Percentiles rank a stretch among this genome's conserved stretches.
These are phyloP conservation scores for Quercus lobata DNA, from an alignment of 331 rosid species.

Conservation along the genomic window DNA sequence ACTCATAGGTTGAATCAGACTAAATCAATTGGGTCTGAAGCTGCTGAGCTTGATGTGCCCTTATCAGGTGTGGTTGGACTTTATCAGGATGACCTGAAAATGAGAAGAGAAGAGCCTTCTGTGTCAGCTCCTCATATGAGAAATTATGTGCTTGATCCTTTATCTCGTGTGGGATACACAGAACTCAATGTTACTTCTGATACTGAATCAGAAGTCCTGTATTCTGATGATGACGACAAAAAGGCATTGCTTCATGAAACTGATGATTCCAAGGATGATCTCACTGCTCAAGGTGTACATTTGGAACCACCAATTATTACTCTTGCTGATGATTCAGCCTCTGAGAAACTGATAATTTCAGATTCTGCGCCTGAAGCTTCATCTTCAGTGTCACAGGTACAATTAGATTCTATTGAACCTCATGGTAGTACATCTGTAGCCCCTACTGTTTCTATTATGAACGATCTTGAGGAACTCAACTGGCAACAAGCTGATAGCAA, in stretches of 20 bases:
- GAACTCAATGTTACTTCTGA: constrained; percentile 76
- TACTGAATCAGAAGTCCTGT: constrained; percentile 60
- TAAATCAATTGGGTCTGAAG: constrained; percentile 30
- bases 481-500: constrained; percentile 35
- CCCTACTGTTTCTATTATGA: constrained; percentile 21
- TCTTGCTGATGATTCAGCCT: constrained; percentile 23
- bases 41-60: constrained; percentile 42
- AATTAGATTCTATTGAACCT: constrained; percentile 20
- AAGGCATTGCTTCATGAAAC: constrained; percentile 21
- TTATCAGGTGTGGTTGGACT: constrained; percentile 23
- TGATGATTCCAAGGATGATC: constrained; percentile 22
- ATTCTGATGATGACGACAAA: constrained; percentile 47
- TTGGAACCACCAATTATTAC: constrained; percentile 30
- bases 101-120: constrained; percentile 20
- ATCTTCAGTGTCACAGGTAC: constrained; percentile 23
- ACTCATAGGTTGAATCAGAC: constrained; percentile 34
- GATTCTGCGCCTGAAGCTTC: constrained; percentile 29
- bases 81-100: constrained; percentile 19
- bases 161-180: constrained; percentile 62
- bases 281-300: constrained; percentile 28
- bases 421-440: constrained; percentile 29
- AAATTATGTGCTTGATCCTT: constrained; percentile 41
- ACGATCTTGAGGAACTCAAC: constrained; percentile 41
- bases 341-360: constrained; percentile 32
- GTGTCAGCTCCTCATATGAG: constrained; percentile 18